These are phyloP conservation scores for Saccharomycopsis sp. DNA, from an alignment of 805 yeast genomes.

Conservation along the genomic window DNA sequence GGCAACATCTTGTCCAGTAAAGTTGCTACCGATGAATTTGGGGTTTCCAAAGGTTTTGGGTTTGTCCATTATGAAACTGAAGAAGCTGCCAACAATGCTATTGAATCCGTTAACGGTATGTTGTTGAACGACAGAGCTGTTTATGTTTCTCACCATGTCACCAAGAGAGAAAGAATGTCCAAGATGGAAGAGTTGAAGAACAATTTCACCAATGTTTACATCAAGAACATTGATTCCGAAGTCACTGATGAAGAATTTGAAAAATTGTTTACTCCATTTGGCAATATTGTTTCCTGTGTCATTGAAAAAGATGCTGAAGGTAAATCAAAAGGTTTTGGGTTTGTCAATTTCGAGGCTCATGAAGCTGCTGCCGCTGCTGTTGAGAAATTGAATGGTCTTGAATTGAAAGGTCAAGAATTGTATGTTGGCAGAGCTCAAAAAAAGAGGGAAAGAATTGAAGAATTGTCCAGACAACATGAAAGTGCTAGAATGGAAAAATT, in stretches of 20 bases:
- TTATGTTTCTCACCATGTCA: slow-evolving; percentile 87
- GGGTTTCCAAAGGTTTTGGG: slow-evolving; percentile 20
- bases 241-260: slow-evolving; percentile 62
- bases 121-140: slow-evolving; percentile 92
- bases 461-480: slow-evolving; percentile 91
- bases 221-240: slow-evolving; percentile 76
- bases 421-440: slow-evolving; percentile 99
- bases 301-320: slow-evolving; percentile 77
- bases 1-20: slow-evolving; percentile 95
- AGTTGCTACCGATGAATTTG: slow-evolving; percentile 88
- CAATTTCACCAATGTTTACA: slow-evolving; percentile 91
- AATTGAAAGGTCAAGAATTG: slow-evolving; percentile 73
- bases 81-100: slow-evolving; percentile 89
- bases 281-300: slow-evolving; percentile 75
- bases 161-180: slow-evolving; percentile 90
- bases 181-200: slow-evolving; percentile 85
- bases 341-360: slow-evolving; percentile 84
- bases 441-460: slow-evolving; percentile 95
- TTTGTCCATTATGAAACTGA: slow-evolving; percentile 91
- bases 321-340: slow-evolving; percentile 92
- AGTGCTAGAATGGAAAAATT: slow-evolving; percentile 83
- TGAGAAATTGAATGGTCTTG: slow-evolving; percentile 82
- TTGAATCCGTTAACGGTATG: slow-evolving; percentile 98
- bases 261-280: slow-evolving; percentile 62
- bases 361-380: slow-evolving; percentile 86